Percentiles rank a stretch among this genome's conserved stretches.
Evolutionary conservation across 176 grass and related monocot genomes (phyloP).

Genomic region (Carex scoparia): DNA sequence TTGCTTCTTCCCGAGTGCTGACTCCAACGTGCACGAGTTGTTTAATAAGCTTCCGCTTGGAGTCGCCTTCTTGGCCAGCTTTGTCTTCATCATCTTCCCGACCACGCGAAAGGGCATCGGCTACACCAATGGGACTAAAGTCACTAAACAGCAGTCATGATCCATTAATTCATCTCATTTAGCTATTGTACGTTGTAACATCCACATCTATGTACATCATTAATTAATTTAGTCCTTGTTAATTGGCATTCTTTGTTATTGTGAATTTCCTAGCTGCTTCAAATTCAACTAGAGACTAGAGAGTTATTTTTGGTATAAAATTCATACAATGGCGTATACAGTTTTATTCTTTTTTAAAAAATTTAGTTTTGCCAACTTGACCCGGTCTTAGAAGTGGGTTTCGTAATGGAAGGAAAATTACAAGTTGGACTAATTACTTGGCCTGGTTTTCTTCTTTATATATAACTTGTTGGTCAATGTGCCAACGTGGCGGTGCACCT

Average conservation of each 20-base stretch:
- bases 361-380: no score
- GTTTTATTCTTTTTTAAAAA: no score
- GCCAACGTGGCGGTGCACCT: no score
- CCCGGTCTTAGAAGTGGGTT: no score
- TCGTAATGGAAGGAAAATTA: no score
- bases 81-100: slow-evolving; percentile 44
- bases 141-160: not conserved
- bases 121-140: not conserved
- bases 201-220: not conserved
- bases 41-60: slow-evolving; percentile 44
- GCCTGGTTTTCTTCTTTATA: no score
- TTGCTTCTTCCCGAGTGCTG: slow-evolving; percentile 28
- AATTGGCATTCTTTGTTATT: not conserved
- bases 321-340: no score
- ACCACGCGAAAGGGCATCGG: slow-evolving; percentile 43
- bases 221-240: not conserved
- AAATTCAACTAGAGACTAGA: not conserved
- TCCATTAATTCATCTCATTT: not conserved
- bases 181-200: not conserved
- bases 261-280: not conserved
- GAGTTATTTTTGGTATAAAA: no score
- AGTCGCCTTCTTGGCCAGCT: slow-evolving; percentile 27
- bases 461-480: no score
- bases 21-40: not conserved
- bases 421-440: no score